phyloP scores from a whole-genome alignment of 352 stramenopile genomes.

The Pythium aristosporum region DNA sequence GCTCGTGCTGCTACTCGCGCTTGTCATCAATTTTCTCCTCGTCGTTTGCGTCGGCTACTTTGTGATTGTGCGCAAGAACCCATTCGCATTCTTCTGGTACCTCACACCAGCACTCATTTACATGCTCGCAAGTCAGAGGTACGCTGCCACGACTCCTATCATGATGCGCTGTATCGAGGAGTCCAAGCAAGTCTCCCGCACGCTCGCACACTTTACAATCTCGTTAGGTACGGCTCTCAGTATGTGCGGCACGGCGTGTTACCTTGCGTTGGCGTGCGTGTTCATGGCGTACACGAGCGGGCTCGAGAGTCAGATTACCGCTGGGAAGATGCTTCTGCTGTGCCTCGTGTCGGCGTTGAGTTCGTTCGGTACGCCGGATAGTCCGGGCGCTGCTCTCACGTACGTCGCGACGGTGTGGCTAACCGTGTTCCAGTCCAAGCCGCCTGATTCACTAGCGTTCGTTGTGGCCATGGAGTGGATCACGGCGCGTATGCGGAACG shows the following conservation, averaged over 20 bases:
- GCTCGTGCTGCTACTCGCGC: constrained; percentile 40
- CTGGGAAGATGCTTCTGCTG: constrained; percentile 39
- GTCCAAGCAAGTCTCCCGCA: constrained; percentile 59
- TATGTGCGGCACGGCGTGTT: constrained; percentile 50
- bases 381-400: constrained; percentile 35
- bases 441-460: constrained; percentile 44
- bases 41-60: constrained; percentile 56
- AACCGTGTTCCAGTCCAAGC: constrained; percentile 39
- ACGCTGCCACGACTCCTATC: constrained; percentile 53
- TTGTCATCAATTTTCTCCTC: constrained; percentile 47
- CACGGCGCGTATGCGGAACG: constrained; percentile 50
- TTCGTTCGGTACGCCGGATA: constrained; percentile 49
- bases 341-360: constrained; percentile 45
- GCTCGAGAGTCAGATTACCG: constrained; percentile 38
- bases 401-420: constrained; percentile 61
- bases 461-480: constrained; percentile 52
- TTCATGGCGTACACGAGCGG: constrained; percentile 69
- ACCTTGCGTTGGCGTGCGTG: constrained; percentile 48
- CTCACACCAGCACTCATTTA: constrained; percentile 54
- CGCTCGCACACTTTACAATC: constrained; percentile 59
- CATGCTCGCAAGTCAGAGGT: constrained; percentile 49
- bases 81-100: constrained; percentile 56
- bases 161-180: constrained; percentile 64
- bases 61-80: constrained; percentile 62
- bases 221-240: constrained; percentile 51